These are phyloP conservation scores for Trichoderma sp. DNA, from an alignment of 2,329 filamentous ascomycete genomes.

Conservation along the genomic window DNA sequence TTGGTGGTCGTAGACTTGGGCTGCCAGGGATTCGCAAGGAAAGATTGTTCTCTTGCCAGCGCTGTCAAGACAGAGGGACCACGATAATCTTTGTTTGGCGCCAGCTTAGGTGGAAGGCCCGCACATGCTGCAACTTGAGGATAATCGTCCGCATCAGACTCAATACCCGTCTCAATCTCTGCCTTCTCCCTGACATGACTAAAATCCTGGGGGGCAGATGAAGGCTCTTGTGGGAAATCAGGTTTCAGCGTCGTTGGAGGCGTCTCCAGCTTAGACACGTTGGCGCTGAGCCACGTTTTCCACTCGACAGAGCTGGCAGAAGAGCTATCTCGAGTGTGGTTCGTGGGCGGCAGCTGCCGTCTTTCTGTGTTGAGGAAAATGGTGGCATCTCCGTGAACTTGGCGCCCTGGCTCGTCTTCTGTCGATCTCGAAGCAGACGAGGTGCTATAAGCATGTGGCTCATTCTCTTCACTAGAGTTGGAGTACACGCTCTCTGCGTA, in stretches of 20 bases:
- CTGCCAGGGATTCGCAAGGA: not conserved
- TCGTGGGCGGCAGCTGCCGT: constrained; percentile 26
- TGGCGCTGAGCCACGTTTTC: constrained; percentile 54
- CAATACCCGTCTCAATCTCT: constrained; percentile 53
- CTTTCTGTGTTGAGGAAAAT: constrained; percentile 9
- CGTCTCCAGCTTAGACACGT: constrained; percentile 48
- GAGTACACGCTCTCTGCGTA: constrained; percentile 54
- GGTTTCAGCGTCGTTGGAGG: constrained; percentile 22
- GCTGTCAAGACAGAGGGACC: not conserved
- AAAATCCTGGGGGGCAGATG: constrained; percentile 19
- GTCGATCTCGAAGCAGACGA: not conserved
- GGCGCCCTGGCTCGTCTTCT: too few species aligned
- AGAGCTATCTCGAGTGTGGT: constrained; percentile 37
- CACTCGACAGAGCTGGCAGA: constrained; percentile 51
- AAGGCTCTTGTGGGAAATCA: constrained; percentile 11
- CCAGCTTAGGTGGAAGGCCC: not conserved
- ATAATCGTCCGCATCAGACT: constrained; percentile 29
- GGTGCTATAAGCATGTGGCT: not conserved
- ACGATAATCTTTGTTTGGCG: not conserved
- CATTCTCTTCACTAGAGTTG: constrained; percentile 27
- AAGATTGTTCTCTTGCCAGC: not conserved
- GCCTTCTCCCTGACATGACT: constrained; percentile 51
- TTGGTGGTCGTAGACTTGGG: not conserved
- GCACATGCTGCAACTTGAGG: not conserved
- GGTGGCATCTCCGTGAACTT: constrained; percentile 19